Base-by-base conservation (phyloP, 208 protist genomes). In the Naegleria lovaniensis region DNA sequence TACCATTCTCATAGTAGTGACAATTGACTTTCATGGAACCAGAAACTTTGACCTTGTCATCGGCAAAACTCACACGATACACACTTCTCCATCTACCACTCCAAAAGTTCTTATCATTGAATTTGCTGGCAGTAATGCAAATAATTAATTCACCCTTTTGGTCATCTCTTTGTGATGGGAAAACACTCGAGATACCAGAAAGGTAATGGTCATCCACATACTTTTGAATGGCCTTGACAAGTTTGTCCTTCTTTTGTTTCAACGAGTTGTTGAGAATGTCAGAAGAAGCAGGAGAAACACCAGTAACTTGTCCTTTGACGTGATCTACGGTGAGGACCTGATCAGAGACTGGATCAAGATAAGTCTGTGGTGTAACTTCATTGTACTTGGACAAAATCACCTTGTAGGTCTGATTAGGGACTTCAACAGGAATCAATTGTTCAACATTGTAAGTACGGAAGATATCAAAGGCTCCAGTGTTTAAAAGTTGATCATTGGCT, bases 1-100 rank as follows among this genome's bases (percentile, higher is more conserved):
- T 92, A 40, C 91, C 91, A 40, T 92, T 91, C 33, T 92, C 91
- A 90, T 92, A 92, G 29, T 92, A 92, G 75, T 92, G 91, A 55
- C 92, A 91, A 51, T 85, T 90, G 25, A 91, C 91, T n/a, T 92
- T 86, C 40, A 89, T 79, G 3, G 33, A 39, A 9, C 91, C 91
- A 40, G 29, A 51, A 22, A 91, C 15, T 19, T 89, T 90, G 5
- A 67, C 85, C 48, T 84, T 75, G 13, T 87, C 55, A 25, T 88
- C 85, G 4, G 22, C 15, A 40, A 83, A 83, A 25, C 36, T 52
- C 2, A 91, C 89, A n/a, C 39, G 22, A 36, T 89, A 83, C 0
- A 88, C 90, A 25, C 41, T 48, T 84, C 83, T 92, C 91, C 91
- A 92, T 76, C 91, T 51, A 43, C 91, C 91, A 59, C 59, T 89